Percentiles rank a stretch among this genome's conserved stretches.
Conservation (phyloP, 202 grass and related monocot genomes). For the Brachypodium distachyon region DNA sequence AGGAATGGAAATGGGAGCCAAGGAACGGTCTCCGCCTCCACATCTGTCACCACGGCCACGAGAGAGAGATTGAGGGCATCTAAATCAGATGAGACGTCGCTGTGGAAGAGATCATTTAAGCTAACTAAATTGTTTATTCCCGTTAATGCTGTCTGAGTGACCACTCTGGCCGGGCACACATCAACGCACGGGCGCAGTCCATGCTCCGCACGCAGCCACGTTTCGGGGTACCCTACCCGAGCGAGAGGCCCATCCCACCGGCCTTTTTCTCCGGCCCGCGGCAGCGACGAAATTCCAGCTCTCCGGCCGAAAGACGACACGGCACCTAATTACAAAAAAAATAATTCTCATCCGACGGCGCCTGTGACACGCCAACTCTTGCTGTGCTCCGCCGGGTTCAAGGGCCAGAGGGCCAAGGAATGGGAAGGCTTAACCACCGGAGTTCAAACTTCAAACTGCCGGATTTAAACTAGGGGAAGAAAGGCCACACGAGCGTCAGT, state of each 20-base stretch:
- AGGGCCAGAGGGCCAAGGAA: background rate
- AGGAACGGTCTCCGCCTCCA: background rate
- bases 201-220: background rate
- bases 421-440: constrained; percentile 13
- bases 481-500: background rate
- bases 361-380: background rate
- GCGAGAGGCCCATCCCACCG: background rate
- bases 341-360: background rate
- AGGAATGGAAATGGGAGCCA: background rate
- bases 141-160: background rate
- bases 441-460: background rate
- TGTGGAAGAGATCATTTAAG: constrained; percentile 15
- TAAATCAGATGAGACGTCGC: constrained; percentile 30
- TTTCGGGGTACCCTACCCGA: background rate
- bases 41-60: background rate
- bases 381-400: background rate
- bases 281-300: constrained; percentile 3
- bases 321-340: background rate
- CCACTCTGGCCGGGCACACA: background rate
- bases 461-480: background rate
- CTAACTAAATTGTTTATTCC: background rate
- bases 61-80: background rate
- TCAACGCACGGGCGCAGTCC: background rate
- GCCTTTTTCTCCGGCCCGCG: background rate
- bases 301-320: background rate